Conservation (phyloP, 2,329 filamentous ascomycete species). For the Aspergillus carbonarius region DNA sequence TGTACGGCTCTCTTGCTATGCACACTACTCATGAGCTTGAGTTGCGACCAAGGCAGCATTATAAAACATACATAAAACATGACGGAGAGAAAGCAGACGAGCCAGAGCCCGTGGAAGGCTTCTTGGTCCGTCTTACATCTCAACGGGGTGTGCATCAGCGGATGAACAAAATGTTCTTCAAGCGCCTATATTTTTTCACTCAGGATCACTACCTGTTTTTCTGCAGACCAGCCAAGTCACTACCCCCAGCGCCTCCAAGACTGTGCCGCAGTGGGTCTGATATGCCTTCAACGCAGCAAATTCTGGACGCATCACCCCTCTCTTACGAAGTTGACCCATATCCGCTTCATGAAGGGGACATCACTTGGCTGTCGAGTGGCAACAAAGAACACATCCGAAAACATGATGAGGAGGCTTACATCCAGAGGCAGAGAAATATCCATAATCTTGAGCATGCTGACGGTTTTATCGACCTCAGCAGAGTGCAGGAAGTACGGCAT, state of each 20-base stretch:
- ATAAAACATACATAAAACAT: slow-evolving; percentile 53
- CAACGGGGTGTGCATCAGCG: slow-evolving; percentile 60
- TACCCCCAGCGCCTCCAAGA: slow-evolving; percentile 60
- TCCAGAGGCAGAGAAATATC: slow-evolving; percentile 58
- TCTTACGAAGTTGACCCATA: slow-evolving; percentile 64
- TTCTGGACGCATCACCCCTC: slow-evolving; percentile 58
- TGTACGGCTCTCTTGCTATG: slow-evolving; percentile 70
- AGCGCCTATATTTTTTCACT: slow-evolving; percentile 64
- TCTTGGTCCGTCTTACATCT: slow-evolving; percentile 63
- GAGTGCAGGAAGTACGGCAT: slow-evolving; percentile 58
- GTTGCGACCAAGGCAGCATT: slow-evolving; percentile 64
- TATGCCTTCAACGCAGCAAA: slow-evolving; percentile 56
- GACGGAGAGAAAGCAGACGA: slow-evolving; percentile 50
- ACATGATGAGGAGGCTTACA: slow-evolving; percentile 59
- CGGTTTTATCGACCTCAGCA: slow-evolving; percentile 62
- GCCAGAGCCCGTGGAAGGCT: slow-evolving; percentile 64
- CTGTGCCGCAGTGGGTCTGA: slow-evolving; percentile 45
- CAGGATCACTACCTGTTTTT: slow-evolving; percentile 65
- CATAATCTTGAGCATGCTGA: slow-evolving; percentile 61
- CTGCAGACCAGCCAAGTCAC: slow-evolving; percentile 58
- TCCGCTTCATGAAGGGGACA: slow-evolving; percentile 52
- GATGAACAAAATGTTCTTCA: slow-evolving; percentile 62
- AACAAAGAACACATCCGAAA: slow-evolving; percentile 47
- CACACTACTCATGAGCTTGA: slow-evolving; percentile 65
- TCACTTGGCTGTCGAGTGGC: slow-evolving; percentile 57